Conservation (phyloP, 306 rosid species). For the Quercus ilex region DNA sequence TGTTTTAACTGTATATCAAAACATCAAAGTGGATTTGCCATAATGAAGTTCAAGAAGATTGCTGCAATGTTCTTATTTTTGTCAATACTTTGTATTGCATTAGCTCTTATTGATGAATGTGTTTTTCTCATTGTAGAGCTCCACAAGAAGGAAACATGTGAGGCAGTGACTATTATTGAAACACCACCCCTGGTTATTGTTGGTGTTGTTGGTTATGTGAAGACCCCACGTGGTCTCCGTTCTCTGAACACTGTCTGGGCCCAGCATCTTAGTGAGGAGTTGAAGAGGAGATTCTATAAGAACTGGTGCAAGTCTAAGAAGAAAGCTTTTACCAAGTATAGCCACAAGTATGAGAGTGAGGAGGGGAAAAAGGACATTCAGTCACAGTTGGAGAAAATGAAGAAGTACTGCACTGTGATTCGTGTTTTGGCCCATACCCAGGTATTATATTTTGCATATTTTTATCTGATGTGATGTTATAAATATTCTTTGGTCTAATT, state of each 20-base stretch:
- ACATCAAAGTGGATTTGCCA: neutral
- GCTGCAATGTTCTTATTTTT: neutral
- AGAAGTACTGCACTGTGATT: slow-evolving; percentile 53
- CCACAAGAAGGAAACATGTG: slow-evolving; percentile 85
- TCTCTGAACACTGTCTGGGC: slow-evolving; percentile 72
- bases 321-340: slow-evolving; percentile 69
- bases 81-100: neutral
- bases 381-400: slow-evolving; percentile 58
- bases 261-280: slow-evolving; percentile 75
- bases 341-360: slow-evolving; percentile 53
- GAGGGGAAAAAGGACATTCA: slow-evolving; percentile 62
- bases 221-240: slow-evolving; percentile 68
- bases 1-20: neutral
- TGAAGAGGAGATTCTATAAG: slow-evolving; percentile 69
- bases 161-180: slow-evolving; percentile 75
- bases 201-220: slow-evolving; percentile 76
- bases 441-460: slow-evolving; percentile 28
- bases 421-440: slow-evolving; percentile 85
- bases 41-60: neutral
- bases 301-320: slow-evolving; percentile 82
- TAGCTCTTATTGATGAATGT: neutral
- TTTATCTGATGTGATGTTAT: neutral
- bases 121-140: slow-evolving; percentile 39
- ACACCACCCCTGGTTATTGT: slow-evolving; percentile 72
- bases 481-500: neutral